These are phyloP conservation scores for Wickerhamomyces sp. DNA, from an alignment of 1,139 yeast genomes.

Conservation along the genomic window DNA sequence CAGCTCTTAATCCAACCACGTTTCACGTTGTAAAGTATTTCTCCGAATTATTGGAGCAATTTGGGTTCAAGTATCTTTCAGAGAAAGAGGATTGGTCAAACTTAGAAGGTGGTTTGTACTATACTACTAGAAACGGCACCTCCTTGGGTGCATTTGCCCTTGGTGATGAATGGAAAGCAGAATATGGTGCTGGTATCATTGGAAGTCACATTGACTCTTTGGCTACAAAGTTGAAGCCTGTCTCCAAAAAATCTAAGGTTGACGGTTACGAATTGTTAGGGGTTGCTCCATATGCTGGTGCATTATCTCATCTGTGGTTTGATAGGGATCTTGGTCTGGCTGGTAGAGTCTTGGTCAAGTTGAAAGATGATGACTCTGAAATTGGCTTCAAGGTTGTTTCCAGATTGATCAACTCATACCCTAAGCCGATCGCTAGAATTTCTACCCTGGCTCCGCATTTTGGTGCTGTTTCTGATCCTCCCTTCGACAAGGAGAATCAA, in stretches of 20 bases:
- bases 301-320: conserved; percentile 51
- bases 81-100: conserved; percentile 46
- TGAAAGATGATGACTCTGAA: conserved; percentile 14
- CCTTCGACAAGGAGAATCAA: conserved; percentile 56
- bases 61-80: conserved; percentile 50
- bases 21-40: conserved; percentile 52
- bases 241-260: conserved; percentile 39
- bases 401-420: conserved; percentile 50
- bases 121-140: conserved; percentile 52
- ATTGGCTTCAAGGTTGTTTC: conserved; percentile 32
- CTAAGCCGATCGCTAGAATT: conserved; percentile 59
- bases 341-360: conserved; percentile 49
- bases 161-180: conserved; percentile 53
- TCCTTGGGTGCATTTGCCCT: conserved; percentile 52
- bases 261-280: conserved; percentile 62
- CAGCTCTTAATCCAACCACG: conserved; percentile 56
- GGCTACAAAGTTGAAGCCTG: conserved; percentile 54
- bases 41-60: conserved; percentile 35
- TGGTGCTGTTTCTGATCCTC: conserved; percentile 45
- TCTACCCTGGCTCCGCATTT: conserved; percentile 67
- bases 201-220: conserved; percentile 61
- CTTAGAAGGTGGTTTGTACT: conserved; percentile 43
- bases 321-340: conserved; percentile 68
- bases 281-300: conserved; percentile 65
- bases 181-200: conserved; percentile 52